phyloP scores from a whole-genome alignment of 2,329 filamentous ascomycete species.

The Trichophyton benhamiae region DNA sequence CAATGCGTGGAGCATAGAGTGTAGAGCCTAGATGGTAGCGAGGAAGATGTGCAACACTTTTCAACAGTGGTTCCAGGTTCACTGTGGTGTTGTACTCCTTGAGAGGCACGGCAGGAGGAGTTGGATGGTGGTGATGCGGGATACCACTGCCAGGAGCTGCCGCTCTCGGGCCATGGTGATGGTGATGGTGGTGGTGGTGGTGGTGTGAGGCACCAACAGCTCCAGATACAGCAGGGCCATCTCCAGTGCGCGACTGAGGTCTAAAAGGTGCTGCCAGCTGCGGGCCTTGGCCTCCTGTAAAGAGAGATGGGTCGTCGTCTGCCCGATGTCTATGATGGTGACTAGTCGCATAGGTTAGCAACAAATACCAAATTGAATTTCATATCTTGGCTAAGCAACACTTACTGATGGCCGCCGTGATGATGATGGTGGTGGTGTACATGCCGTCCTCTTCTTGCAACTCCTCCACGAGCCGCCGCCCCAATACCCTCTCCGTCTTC shows the following conservation, averaged over 20 bases:
- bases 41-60: slow-evolving; percentile 56
- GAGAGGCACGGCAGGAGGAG: slow-evolving; percentile 22
- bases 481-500: slow-evolving; percentile 54
- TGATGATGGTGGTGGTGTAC: slow-evolving; percentile 53
- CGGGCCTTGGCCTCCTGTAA: slow-evolving; percentile 16
- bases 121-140: slow-evolving; percentile 11
- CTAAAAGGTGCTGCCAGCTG: slow-evolving; percentile 9
- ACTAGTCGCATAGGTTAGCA: slow-evolving; percentile 20
- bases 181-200: slow-evolving; percentile 36
- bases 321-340: slow-evolving; percentile 45
- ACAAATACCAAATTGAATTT: slow-evolving; percentile 9
- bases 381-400: slow-evolving; percentile 10
- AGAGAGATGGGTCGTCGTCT: slow-evolving; percentile 35
- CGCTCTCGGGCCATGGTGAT: slow-evolving; percentile 23
- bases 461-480: slow-evolving; percentile 49
- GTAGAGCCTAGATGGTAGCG: slow-evolving; percentile 74
- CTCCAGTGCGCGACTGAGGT: slow-evolving; percentile 14
- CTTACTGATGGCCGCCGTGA: slow-evolving; percentile 39
- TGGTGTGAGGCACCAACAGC: slow-evolving; percentile 23
- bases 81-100: slow-evolving; percentile 54
- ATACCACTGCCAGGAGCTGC: slow-evolving; percentile 14
- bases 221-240: not conserved
- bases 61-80: slow-evolving; percentile 56
- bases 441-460: slow-evolving; percentile 47
- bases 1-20: slow-evolving; percentile 60